Evolutionary conservation across 2,329 filamentous ascomycete genomes (phyloP), one percentile per base, ranked within the genome.

Genomic region (Cercospora brassicicola): DNA sequence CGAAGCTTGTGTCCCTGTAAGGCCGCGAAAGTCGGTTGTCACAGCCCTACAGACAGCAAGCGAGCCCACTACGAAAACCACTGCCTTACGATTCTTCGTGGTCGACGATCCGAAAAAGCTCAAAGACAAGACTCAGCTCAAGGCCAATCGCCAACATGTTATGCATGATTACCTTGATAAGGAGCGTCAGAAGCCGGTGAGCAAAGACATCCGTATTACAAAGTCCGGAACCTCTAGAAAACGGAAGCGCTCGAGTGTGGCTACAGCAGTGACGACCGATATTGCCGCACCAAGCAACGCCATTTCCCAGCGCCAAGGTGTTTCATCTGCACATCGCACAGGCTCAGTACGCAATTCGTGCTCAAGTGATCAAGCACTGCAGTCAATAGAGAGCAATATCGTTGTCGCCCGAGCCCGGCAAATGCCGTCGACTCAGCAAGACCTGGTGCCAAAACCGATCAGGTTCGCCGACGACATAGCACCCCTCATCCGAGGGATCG

Each of bases 151-250:
- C 2, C 68, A 72, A 51, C 73, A 76, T 66, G 76, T 78, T 20
- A 78, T 78, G 76, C 67, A 75, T 33, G 70, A 76, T 60, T 78
- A 76, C 59, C 70, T 78, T 6, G 69, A 70, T 36, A 77, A 78
- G 63, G 74, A 77, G 36, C 69, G 73, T 23, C 63, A 66, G 30
- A 73, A 76, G 15, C 74, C 75, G 11, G 48, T 60, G 30, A 73
- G 71, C 51, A 74, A 60, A 13, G 75, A 76, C 61, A 64, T 64
- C 42, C 72, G 74, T 2, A 74, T 74, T 20, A 71, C 61, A 1
- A 62, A 62, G 33, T 42, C 60, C 18, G 64, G 70, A 11, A 42
- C 30, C 36, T 33, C 26, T 7, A 71, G 53, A 48, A 70, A 70
- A 55, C 71, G 71, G 7, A 69, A 69, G 33, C 71, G 71, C 11